These are phyloP conservation scores for Calycina marina DNA, from an alignment of 2,329 filamentous ascomycete genomes.

Conservation along the genomic window DNA sequence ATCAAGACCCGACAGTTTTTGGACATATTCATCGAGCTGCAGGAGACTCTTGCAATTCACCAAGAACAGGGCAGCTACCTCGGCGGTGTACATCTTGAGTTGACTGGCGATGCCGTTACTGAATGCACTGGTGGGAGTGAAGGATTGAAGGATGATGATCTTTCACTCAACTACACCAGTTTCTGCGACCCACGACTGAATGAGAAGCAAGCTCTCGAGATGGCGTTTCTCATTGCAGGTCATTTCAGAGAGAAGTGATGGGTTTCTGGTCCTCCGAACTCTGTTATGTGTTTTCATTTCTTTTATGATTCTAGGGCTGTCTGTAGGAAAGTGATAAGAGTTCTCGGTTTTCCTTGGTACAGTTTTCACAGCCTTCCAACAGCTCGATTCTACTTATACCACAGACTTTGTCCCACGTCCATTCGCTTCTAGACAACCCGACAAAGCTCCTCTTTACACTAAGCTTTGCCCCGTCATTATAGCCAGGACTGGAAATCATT, in stretches of 20 bases:
- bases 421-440: too few relatives aligned
- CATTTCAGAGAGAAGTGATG: conserved; percentile 28
- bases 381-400: too few relatives aligned
- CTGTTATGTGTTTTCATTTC: too few relatives aligned
- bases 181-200: conserved; percentile 94
- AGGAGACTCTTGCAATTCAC: conserved; percentile 72
- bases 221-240: conserved; percentile 85
- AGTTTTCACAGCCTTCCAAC: too few relatives aligned
- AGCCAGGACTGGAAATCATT: too few relatives aligned
- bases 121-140: conserved; percentile 89
- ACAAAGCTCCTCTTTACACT: too few relatives aligned
- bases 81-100: conserved; percentile 85
- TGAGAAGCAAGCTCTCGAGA: conserved; percentile 91
- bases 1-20: conserved; percentile 89
- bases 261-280: too few relatives aligned
- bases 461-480: too few relatives aligned
- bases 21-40: conserved; percentile 78
- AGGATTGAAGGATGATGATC: conserved; percentile 72
- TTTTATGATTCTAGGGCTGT: too few relatives aligned
- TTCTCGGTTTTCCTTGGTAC: too few relatives aligned
- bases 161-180: conserved; percentile 83
- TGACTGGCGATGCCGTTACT: conserved; percentile 91
- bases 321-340: too few relatives aligned
- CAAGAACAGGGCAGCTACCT: conserved; percentile 72
- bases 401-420: too few relatives aligned